Percentiles rank a stretch among this genome's conserved stretches.
Conservation (phyloP, 352 stramenopile genomes). For the Globisporangium lucens region DNA sequence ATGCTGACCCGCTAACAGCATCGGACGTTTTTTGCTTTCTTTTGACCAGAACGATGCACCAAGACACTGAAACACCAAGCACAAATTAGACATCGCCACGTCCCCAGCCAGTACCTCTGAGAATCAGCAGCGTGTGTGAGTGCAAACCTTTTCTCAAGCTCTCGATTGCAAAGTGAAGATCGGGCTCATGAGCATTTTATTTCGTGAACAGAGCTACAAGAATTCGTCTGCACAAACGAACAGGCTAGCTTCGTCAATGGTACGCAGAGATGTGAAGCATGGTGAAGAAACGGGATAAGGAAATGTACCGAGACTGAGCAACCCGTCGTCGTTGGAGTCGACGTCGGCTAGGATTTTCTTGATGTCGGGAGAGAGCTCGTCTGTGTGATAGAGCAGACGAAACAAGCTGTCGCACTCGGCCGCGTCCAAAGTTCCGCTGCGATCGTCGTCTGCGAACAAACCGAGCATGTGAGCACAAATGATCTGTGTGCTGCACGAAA, state of each 20-base stretch:
- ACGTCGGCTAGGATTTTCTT: slow-evolving; percentile 33
- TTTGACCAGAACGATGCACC: slow-evolving; percentile 33
- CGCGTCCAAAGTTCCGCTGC: slow-evolving; percentile 37
- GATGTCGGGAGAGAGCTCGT: slow-evolving; percentile 31
- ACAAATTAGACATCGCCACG: not conserved
- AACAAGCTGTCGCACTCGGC: slow-evolving; percentile 53
- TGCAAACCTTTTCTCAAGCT: slow-evolving; percentile 24
- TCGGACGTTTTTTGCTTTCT: slow-evolving; percentile 29
- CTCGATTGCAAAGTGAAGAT: slow-evolving; percentile 36
- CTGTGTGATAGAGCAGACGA: slow-evolving; percentile 45
- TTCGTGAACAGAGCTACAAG: slow-evolving; percentile 29
- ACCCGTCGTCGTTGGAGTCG: slow-evolving; percentile 27
- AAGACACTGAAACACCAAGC: slow-evolving; percentile 26
- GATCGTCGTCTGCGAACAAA: slow-evolving; percentile 35
- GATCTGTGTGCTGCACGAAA: not conserved
- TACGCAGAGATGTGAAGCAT: not conserved
- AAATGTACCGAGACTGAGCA: slow-evolving; percentile 27
- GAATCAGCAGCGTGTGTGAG: not conserved
- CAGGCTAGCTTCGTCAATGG: not conserved
- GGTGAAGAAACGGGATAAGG: not conserved
- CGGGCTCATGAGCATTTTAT: slow-evolving; percentile 37
- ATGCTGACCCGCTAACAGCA: slow-evolving; percentile 21
- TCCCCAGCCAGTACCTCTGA: not conserved
- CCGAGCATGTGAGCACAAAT: not conserved
- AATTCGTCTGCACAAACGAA: slow-evolving; percentile 33